A percentile compares a stretch with the other conserved stretches of the same genome.
These are phyloP conservation scores for Lentithecium fluviatile DNA, from an alignment of 495 filamentous ascomycete genomes.

Conservation along the genomic window DNA sequence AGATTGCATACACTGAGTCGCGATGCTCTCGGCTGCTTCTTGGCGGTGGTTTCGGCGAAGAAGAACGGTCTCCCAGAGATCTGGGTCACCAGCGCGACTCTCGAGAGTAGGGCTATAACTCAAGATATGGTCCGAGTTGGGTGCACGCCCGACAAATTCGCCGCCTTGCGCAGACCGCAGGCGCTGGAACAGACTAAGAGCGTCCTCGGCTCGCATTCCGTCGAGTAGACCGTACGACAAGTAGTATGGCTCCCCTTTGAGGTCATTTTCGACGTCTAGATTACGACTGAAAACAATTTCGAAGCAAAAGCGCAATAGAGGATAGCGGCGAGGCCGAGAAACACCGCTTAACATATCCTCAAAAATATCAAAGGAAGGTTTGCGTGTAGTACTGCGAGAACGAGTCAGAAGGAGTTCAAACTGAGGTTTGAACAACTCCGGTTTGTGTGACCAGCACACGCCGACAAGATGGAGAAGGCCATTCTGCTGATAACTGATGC, in stretches of 20 bases:
- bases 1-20: neutral
- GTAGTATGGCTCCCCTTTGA: slow-evolving; percentile 25
- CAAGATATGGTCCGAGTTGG: no score
- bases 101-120: neutral
- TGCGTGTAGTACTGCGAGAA: neutral
- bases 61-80: slow-evolving; percentile 2
- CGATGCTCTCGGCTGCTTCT: neutral
- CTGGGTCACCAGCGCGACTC: slow-evolving; percentile 5
- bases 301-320: slow-evolving; percentile 13
- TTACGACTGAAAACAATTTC: neutral
- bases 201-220: slow-evolving; percentile 1
- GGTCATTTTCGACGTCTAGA: slow-evolving; percentile 31
- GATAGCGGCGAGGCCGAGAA: slow-evolving; percentile 1
- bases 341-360: neutral
- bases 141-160: neutral
- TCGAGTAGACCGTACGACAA: neutral
- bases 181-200: slow-evolving; percentile 17
- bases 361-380: neutral
- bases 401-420: neutral
- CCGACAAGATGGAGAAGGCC: slow-evolving; percentile 5
- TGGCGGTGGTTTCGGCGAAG: neutral
- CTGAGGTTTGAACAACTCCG: slow-evolving; percentile 7
- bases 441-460: slow-evolving; percentile 15
- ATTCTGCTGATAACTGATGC: neutral
- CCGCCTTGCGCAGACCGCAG: slow-evolving; percentile 7